Evolutionary conservation across 75 land plant species (phyloP).

Genomic region (Chamaecyparis obtusa): DNA sequence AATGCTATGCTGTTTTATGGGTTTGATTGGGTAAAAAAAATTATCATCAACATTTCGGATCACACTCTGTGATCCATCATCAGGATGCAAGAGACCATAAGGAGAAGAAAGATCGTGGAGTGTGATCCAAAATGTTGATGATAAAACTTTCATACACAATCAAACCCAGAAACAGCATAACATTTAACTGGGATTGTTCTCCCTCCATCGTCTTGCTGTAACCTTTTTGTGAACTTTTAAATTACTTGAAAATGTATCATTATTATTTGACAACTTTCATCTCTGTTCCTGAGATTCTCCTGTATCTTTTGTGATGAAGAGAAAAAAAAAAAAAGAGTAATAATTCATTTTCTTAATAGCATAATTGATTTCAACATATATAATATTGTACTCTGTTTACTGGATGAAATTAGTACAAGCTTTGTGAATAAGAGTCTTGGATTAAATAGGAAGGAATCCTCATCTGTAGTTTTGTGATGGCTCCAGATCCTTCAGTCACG

Average conservation of each 20-base stretch:
- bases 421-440: neutral
- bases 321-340: neutral
- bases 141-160: no score
- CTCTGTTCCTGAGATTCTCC: neutral
- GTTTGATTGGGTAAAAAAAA: no score
- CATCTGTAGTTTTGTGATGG: neutral
- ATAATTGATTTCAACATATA: neutral
- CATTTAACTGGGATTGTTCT: neutral
- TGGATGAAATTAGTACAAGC: neutral
- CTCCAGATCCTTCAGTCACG: conserved; percentile 36
- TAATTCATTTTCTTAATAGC: neutral
- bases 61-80: no score
- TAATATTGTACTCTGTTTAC: neutral
- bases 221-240: neutral
- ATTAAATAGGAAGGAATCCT: neutral
- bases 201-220: neutral
- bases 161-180: no score
- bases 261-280: neutral
- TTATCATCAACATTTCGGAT: no score
- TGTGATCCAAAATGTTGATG: no score
- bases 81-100: no score
- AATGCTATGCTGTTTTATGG: no score
- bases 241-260: neutral
- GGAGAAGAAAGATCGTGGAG: no score
- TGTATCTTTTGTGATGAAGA: neutral